A percentile compares a stretch with the other conserved stretches of the same genome.
These are phyloP conservation scores for Schizophyllum amplum DNA, from an alignment of 1,284 basidiomycete species.

Conservation along the genomic window DNA sequence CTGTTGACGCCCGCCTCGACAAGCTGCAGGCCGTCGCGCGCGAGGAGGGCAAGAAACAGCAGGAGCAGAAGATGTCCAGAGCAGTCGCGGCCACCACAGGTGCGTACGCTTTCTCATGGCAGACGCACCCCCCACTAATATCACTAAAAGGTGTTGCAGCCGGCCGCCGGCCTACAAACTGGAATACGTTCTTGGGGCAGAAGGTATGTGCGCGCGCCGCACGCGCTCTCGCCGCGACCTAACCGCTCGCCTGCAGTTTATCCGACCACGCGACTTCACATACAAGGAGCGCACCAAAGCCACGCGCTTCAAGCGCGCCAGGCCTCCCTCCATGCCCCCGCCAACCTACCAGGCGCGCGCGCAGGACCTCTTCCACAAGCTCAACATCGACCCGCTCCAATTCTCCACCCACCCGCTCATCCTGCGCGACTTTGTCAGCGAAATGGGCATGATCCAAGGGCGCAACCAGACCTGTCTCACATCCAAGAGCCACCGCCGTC, in stretches of 20 bases:
- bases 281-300: slow-evolving; percentile 30
- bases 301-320: slow-evolving; percentile 19
- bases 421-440: slow-evolving; percentile 62
- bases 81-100: neutral
- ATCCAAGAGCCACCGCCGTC: slow-evolving; percentile 69
- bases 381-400: slow-evolving; percentile 61
- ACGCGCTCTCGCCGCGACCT: neutral
- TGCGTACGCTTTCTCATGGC: neutral
- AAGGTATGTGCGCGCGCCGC: neutral
- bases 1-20: neutral
- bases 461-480: slow-evolving; percentile 74
- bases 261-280: slow-evolving; percentile 38
- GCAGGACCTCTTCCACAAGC: slow-evolving; percentile 62
- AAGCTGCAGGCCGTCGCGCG: neutral
- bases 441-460: slow-evolving; percentile 80
- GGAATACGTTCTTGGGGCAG: neutral
- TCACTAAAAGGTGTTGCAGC: neutral
- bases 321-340: slow-evolving; percentile 55
- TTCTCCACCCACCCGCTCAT: slow-evolving; percentile 64
- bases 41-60: neutral
- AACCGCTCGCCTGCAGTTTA: slow-evolving; percentile 24
- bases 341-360: slow-evolving; percentile 36
- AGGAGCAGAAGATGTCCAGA: neutral
- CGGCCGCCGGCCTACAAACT: neutral
- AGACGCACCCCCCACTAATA: neutral